Evolutionary conservation across 108 stramenopile species (phyloP), one percentile per base, ranked within the genome.

Genomic region (Chaetoceros muelleri): DNA sequence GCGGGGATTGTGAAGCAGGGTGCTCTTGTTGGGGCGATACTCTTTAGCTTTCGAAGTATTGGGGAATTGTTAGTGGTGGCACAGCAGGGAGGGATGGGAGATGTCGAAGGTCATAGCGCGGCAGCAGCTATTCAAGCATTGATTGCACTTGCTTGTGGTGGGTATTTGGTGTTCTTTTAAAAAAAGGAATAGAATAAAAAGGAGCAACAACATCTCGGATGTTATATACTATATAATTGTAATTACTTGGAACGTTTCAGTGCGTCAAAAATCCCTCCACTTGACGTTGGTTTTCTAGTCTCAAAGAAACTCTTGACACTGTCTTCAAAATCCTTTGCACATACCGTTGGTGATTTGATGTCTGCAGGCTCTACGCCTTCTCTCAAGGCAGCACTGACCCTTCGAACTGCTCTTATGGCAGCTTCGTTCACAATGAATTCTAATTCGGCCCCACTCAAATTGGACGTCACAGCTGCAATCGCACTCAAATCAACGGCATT

Each of bases 341-440:
- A 52, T 2, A 90, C 89, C 23, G 73, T 71, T 28, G 86, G 73
- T 21, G 68, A 75, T 8, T 76, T 72, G 23, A 27, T 64, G 30
- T 62, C 74, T 20, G 57, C 64, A 45, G 23, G 52, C 26, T 60
- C 70, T 30, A 71, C 71, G 20, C 72, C 65, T 0, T 54, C 61
- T 46, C 71, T 59, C n/a, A 84, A 44, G 34, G 73, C 72, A 10
- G 72, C 50, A 30, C 78, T 73, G 8, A 86, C 88, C 54, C 93
- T 73, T 63, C 94, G 77, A 13, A 90, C 94, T 10, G 87, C 90
- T 30, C 94, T 82, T 57, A 95, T 90, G 5, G 94, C 95, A 21
- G 95, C 95, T 63, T 98, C 97, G 60, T 98, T 98, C 57, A 93
- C 88, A 51, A 98, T 72, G 64, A 87, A 92, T 47, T 93, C 91